phyloP scores from a whole-genome alignment of 140 eudicot species.

The Senecio squalidus region DNA sequence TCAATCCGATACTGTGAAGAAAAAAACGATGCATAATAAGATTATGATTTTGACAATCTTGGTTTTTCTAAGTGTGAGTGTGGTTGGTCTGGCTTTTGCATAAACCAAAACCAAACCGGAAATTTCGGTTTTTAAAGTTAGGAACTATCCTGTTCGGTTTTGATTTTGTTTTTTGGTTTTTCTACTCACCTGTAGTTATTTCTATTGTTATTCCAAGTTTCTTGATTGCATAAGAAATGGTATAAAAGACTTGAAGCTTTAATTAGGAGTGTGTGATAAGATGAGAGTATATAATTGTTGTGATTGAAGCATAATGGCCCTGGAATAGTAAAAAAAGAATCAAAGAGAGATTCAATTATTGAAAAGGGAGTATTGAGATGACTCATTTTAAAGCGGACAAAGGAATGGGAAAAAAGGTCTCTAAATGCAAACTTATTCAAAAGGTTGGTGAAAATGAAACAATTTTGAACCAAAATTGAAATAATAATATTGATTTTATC shows the following conservation, averaged over 20 bases:
- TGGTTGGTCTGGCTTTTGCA: no score
- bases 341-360: constrained; percentile 29
- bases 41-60: no score
- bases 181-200: no score
- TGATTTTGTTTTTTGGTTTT: no score
- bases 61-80: no score
- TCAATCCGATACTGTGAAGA: no score
- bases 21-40: no score
- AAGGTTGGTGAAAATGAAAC: constrained; percentile 19
- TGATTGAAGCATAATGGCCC: constrained; percentile 26
- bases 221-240: constrained; percentile 12
- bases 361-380: constrained; percentile 24
- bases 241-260: constrained; percentile 4
- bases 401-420: constrained; percentile 5
- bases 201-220: no score
- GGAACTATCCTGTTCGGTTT: no score
- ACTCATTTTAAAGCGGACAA: constrained; percentile 26
- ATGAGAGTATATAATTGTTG: constrained; percentile 16
- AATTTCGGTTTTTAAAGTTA: no score
- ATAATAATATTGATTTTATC: neutral
- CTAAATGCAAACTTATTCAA: constrained; percentile 9
- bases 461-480: neutral
- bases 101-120: no score
- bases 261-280: constrained; percentile 1
- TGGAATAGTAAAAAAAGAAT: constrained; percentile 26